Base-by-base conservation (phyloP, 2,329 filamentous ascomycete species). In the Dactylellina parvicollis region DNA sequence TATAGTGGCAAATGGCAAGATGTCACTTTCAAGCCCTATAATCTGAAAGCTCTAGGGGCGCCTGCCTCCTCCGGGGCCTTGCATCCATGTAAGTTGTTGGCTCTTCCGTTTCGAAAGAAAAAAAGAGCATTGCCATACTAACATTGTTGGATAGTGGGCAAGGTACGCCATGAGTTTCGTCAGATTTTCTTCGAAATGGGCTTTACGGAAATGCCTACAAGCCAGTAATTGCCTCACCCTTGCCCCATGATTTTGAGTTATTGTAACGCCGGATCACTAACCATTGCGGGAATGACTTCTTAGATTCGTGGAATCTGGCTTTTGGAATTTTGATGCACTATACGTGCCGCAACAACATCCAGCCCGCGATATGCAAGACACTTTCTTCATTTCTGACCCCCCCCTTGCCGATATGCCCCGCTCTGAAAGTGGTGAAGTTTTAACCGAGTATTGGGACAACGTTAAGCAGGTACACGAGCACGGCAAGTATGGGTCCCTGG, bases 171-270 rank as follows among this genome's bases (percentile, higher is more conserved):
- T 78, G 95, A 98, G 83, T 96, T 99, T 86, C 86, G 95, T 69
- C 91, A 95, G 80, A 97, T 99, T 80, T 99, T 99, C 88, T 98
- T 99, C 83, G 92, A 96, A 81, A 96, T 96, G 89, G 95, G 94
- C 59, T 99, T 98, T 84, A 89, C 94, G 79, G 95, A 99, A 84
- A 98, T 99, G 95, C 91, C 93, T 12, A 97, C 94, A 54, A 90
- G 90, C 82, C 88, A 91, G 83, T 85, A 78, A 74, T 18, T 38
- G 18, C 26, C 18, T 62, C 10, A 30, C 3, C n/a, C 32, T 5
- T 44, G 9, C 1, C 44, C 26, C 14, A n/a, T 16, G 10, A 47
- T 38, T 4, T 7, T 3, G 22, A n/a, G 26, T 38, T 9, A 26
- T 16, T 47, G 56, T 75, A 28, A 14, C n/a, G 42, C 14, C 18